Percentiles rank a stretch among this genome's conserved stretches.
Conservation (phyloP, 2,329 filamentous ascomycete genomes). For the Claviceps africana region DNA sequence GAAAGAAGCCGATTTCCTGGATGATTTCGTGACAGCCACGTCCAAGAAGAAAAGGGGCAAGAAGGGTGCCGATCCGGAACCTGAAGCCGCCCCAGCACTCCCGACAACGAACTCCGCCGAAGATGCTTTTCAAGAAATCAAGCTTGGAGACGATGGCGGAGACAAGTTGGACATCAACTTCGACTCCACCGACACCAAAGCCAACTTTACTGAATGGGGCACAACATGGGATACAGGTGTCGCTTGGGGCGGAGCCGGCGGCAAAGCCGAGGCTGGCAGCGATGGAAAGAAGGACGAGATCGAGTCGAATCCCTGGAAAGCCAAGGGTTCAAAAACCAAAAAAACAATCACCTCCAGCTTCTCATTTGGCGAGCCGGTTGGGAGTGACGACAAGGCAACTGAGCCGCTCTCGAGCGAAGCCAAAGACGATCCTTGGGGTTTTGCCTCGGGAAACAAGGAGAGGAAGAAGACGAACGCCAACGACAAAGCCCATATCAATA, state of each 20-base stretch:
- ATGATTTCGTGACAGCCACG: slow-evolving; percentile 12
- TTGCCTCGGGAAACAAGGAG: slow-evolving; percentile 17
- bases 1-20: slow-evolving; percentile 22
- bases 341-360: slow-evolving; percentile 33
- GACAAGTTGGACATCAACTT: slow-evolving; percentile 44
- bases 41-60: slow-evolving; percentile 28
- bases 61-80: slow-evolving; percentile 13
- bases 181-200: slow-evolving; percentile 31
- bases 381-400: slow-evolving; percentile 23
- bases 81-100: slow-evolving; percentile 15
- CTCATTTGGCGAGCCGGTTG: slow-evolving; percentile 34
- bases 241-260: slow-evolving; percentile 24
- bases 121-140: slow-evolving; percentile 51
- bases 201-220: slow-evolving; percentile 43
- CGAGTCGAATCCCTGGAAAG: slow-evolving; percentile 36
- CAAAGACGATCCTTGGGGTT: slow-evolving; percentile 18
- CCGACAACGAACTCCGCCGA: slow-evolving; percentile 29
- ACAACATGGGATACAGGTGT: slow-evolving; percentile 44
- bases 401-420: slow-evolving; percentile 18
- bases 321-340: slow-evolving; percentile 34
- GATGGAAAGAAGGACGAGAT: slow-evolving; percentile 28
- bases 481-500: slow-evolving; percentile 10
- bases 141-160: slow-evolving; percentile 43
- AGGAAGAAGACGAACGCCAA: slow-evolving; percentile 23
- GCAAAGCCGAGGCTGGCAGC: slow-evolving; percentile 14